Base-by-base conservation (phyloP, 2,329 filamentous ascomycete species). In the Fusarium sp. region DNA sequence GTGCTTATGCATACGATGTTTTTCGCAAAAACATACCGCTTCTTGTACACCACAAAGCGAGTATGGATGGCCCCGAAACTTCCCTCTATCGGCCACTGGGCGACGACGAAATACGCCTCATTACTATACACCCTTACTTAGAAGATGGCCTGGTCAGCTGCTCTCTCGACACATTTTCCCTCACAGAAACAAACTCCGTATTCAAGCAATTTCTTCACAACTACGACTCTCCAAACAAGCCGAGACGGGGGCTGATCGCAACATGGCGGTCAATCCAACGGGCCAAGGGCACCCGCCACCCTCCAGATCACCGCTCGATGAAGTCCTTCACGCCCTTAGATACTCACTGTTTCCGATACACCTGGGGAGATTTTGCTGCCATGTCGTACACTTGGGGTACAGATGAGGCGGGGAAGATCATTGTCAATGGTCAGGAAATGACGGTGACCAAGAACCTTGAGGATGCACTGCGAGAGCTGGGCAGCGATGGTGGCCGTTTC, bases 401-500 rank as follows among this genome's bases (percentile, higher is more conserved):
- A n/a, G 64, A 70, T 35, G 59, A 67, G 9, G 50, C 27, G 1
- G 67, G 64, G 14, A 67, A 43, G 41, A 64, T 67, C 13, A 37
- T 70, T 10, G 35, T 67, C 30, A 64, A 67, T 52, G 58, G 41
- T 16, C 58, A 67, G 54, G 64, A 63, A 58, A 54, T 61, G 41
- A 43, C 59, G 16, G 67, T 70, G 37, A 70, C 67, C 3, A 70
- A 63, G 16, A 70, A 70, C 32, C 35, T 70, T 7, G 67, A 70
- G 18, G 50, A 67, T 34, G 67, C 64, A 7, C 50, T 70, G 6
- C 50, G 34, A 43, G 67, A 61, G 32, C 37, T 66, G 30, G 56
- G 63, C 3, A 34, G 20, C 6, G 66, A 67, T 7, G 35, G 57
- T 20, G 67, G 34, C 2, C 64, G 63, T 3, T 70, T 70, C 25